Percentiles rank a stretch among this genome's conserved stretches.
phyloP scores from a whole-genome alignment of 495 filamentous ascomycete species.

The Elaphomyces granulatus region DNA sequence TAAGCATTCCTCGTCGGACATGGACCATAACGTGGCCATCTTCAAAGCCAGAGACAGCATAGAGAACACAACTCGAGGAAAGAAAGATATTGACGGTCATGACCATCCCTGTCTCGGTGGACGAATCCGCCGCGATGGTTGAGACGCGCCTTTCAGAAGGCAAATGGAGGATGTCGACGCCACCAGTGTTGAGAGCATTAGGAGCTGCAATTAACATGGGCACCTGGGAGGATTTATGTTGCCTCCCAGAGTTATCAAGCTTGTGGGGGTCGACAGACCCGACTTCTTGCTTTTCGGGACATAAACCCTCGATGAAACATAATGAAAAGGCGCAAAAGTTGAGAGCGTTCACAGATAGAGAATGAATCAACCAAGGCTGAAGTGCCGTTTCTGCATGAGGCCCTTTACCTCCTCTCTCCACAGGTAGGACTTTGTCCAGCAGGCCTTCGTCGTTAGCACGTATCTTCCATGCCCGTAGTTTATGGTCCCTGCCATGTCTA shows the following conservation, averaged over 20 bases:
- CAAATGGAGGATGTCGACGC: constrained; percentile 76
- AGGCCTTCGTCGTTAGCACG: constrained; percentile 44
- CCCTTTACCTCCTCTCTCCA: constrained; percentile 34
- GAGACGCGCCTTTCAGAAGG: constrained; percentile 54
- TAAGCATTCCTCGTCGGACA: constrained; percentile 17
- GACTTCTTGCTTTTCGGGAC: constrained; percentile 1
- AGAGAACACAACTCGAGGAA: constrained; percentile 18
- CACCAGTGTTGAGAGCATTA: constrained; percentile 60
- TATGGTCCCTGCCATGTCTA: constrained; percentile 85
- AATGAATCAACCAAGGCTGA: constrained; percentile 75
- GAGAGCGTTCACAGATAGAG: constrained; percentile 75
- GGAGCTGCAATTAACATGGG: constrained; percentile 62
- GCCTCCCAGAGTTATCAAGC: no score
- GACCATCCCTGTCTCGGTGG: constrained; percentile 67
- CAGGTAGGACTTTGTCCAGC: constrained; percentile 57
- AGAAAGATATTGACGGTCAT: constrained; percentile 62
- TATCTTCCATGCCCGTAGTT: constrained; percentile 73
- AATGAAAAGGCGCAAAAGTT: constrained; percentile 90
- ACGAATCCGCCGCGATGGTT: constrained; percentile 43
- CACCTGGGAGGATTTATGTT: no score
- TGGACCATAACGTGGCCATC: constrained; percentile 59
- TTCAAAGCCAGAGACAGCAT: constrained; percentile 70
- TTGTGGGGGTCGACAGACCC: constrained; percentile 4
- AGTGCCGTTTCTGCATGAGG: constrained; percentile 13
- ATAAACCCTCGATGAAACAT: constrained; percentile 21